phyloP scores from a whole-genome alignment of 75 land plant species.

The Picea glauca region DNA sequence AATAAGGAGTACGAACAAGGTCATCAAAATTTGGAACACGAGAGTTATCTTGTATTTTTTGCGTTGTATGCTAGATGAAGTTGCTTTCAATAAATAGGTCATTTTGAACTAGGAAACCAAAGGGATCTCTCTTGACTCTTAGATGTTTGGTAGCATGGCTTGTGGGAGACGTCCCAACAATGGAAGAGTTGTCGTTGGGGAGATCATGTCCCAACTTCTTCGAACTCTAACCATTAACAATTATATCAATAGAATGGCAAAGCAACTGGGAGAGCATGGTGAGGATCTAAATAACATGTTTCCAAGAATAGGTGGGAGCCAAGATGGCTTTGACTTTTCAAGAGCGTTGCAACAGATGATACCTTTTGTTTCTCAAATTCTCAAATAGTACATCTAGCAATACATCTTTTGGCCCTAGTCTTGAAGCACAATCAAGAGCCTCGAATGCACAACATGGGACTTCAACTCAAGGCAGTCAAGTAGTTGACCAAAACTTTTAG shows the following conservation, averaged over 20 bases:
- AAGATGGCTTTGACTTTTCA: conserved; percentile 65
- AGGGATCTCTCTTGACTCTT: not conserved
- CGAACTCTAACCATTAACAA: conserved; percentile 36
- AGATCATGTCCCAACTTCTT: conserved; percentile 43
- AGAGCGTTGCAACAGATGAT: conserved; percentile 81
- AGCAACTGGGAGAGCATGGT: conserved; percentile 43
- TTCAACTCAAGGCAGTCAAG: not conserved
- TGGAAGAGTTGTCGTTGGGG: conserved; percentile 21
- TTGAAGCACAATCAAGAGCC: conserved; percentile 9
- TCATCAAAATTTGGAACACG: too few species aligned
- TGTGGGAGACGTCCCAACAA: conserved; percentile 7
- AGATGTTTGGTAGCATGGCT: conserved; percentile 12
- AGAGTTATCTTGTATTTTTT: too few species aligned
- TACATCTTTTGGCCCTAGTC: not conserved
- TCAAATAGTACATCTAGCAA: conserved; percentile 25
- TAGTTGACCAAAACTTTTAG: conserved; percentile 13
- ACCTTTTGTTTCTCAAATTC: conserved; percentile 76
- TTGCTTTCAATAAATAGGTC: too few species aligned
- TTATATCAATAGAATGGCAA: conserved; percentile 31
- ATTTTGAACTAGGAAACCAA: too few species aligned
- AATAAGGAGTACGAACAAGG: too few species aligned
- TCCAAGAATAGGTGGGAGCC: conserved; percentile 31
- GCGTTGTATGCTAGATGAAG: too few species aligned
- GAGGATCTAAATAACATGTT: conserved; percentile 34
- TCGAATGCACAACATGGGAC: not conserved